phyloP scores from a whole-genome alignment of 129 eudicot species.

The Arctium minus region DNA sequence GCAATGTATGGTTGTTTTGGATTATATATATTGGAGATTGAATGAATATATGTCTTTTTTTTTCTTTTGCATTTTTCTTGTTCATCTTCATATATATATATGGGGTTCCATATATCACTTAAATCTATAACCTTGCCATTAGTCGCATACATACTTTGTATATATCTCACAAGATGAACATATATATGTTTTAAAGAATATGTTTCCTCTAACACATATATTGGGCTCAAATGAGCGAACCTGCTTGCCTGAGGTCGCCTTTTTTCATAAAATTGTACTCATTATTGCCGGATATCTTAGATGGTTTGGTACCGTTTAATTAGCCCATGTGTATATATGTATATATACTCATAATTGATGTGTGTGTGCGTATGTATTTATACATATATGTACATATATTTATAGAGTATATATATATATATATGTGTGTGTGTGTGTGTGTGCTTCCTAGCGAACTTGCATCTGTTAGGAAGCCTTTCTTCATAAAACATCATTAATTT shows the following conservation, averaged over 20 bases:
- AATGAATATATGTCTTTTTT: constrained; percentile 4
- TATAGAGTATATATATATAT: not conserved
- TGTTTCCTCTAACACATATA: not conserved
- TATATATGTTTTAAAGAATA: not conserved
- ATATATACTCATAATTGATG: constrained; percentile 16
- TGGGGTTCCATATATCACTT: not conserved
- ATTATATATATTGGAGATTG: constrained; percentile 17
- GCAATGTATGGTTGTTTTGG: constrained; percentile 23
- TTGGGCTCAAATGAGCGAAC: not conserved
- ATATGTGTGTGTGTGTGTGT: not conserved
- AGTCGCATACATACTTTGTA: not conserved
- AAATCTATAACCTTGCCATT: not conserved
- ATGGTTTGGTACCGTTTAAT: not conserved
- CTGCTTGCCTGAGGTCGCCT: constrained; percentile 7
- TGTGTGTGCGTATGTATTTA: constrained; percentile 3
- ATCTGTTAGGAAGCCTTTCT: not conserved
- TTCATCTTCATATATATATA: not conserved
- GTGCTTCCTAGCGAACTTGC: not conserved
- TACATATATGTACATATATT: no score
- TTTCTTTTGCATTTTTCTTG: constrained; percentile 5
- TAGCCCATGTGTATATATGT: not conserved
- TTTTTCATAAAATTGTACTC: not conserved
- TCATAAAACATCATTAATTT: not conserved
- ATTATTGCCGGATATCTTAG: not conserved
- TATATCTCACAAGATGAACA: not conserved